Conservation (phyloP, 129 eudicot genomes). For the Chrysanthemum seticuspe region DNA sequence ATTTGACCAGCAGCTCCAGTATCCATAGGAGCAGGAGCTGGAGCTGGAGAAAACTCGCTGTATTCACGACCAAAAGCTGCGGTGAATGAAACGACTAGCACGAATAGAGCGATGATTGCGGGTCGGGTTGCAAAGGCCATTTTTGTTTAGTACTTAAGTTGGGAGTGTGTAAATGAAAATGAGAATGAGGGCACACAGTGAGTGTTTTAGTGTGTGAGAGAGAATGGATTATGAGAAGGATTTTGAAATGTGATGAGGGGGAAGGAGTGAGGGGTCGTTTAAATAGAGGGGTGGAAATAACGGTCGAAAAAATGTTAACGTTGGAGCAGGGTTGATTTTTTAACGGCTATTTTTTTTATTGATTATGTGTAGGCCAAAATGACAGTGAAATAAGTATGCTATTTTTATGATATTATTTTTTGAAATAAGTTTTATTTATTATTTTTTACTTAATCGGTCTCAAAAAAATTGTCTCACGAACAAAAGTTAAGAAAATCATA, state of each 20-base stretch:
- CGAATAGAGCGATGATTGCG: constrained; percentile 1
- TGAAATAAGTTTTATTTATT: too few relatives aligned
- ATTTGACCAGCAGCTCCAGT: constrained; percentile 27
- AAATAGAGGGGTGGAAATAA: neutral
- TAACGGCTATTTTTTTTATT: neutral
- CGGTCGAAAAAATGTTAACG: neutral
- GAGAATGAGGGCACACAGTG: too few relatives aligned
- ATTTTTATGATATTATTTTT: too few relatives aligned
- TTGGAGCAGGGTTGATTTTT: neutral
- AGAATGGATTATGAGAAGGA: too few relatives aligned
- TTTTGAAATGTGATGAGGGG: neutral
- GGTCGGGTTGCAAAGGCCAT: constrained; percentile 22
- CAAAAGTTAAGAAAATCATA: too few relatives aligned
- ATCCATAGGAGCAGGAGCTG: constrained; percentile 39
- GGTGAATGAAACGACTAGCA: constrained; percentile 2
- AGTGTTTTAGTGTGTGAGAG: too few relatives aligned
- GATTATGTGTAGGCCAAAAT: neutral
- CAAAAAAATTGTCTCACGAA: too few relatives aligned
- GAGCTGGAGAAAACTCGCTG: constrained; percentile 25
- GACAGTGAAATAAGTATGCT: too few relatives aligned
- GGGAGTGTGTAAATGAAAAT: too few relatives aligned
- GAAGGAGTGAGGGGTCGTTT: neutral
- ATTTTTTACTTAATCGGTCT: too few relatives aligned
- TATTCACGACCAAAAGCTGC: constrained; percentile 18
- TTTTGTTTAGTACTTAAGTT: neutral